Evolutionary conservation across 2,329 filamentous ascomycete species (phyloP), one percentile per base, ranked within the genome.

Genomic region (Periconia sp.): DNA sequence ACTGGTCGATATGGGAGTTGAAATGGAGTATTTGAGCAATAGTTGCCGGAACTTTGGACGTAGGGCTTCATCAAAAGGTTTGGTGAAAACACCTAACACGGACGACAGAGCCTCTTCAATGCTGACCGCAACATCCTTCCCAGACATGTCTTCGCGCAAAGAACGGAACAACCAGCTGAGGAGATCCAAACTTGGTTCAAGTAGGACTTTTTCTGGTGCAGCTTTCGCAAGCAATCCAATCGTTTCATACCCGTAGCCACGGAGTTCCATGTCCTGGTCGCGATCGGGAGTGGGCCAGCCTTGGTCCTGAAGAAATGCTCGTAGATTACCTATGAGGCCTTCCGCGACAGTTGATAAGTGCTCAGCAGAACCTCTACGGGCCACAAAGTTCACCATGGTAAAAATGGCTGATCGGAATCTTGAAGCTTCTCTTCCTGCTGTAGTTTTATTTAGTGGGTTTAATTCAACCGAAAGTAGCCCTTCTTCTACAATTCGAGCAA

Each of bases 71-170:
- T 77, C 73, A 23, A 81, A 69, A 1, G 75, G 70, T 52, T 79
- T 73, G 10, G 79, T 68, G 55, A 86, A 83, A 2, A 82, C 81
- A 56, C 82, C 82, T n/a, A 90, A 74, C 57, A 96, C 80, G 51
- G 87, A 91, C 3, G 92, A 93, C 3, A 97, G 77, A 0, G 92
- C 89, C 48, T 93, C 90, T 64, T 97, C 92, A 51, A 97, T 92
- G 66, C 91, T 94, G 56, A 96, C 86, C 45, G 89, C 88, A 1
- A 92, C 87, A 9, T 86, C 80, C 46, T 89, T 87, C 0, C 85
- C 82, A 1, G 85, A 89, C 0, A 86, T 83, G 63, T 97, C 93
- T 60, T 92, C 87, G 11, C 88, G 87, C 2, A 97, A 79, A 0
- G 92, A 93, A 23, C 83, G 83, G 65, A 97, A 95, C 0, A 97